Base-by-base conservation (phyloP, 768 basidiomycete species). In the Exidia glandulosa region DNA sequence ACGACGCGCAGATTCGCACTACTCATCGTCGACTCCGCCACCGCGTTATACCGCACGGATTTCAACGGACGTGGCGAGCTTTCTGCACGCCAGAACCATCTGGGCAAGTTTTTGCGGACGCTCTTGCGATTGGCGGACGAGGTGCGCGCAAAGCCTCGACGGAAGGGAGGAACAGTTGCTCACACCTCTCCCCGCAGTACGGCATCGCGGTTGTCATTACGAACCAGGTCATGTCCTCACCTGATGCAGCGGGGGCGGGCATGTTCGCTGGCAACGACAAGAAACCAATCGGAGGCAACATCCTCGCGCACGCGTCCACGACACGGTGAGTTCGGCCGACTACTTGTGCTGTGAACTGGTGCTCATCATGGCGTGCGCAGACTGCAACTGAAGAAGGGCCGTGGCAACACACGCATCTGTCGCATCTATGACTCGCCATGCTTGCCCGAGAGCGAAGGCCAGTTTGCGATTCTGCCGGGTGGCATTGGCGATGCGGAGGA, bases 201-300 rank as follows among this genome's bases (percentile, higher is more conserved):
- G 96, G 96, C 31, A 90, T 98, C 56, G 96, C 96, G 3, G 95
- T 98, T 27, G 94, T 99, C 12, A 86, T 97, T 45, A 90, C 91
- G 3, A 99, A 99, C 71, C 96, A 99, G 72, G 96, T 99, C 65
- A 96, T 99, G 83, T 97, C 96, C n/a, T 94, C 86, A 60, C 95
- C 96, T 2, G 96, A 99, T 70, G 93, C 92, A 31, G 83, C 88
- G 2, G 50, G 50, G 7, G 91, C 91, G 55, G 88, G 89, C 13
- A 90, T 91, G 23, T 91, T 90, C 63, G 86, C 86, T 41, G 82
- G 83, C 3, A 92, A 96, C 67, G 89, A 93, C 74, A 95, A 96
- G 80, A 99, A 99, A 73, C 96, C 96, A 16, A 95, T 99, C 59
- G 96, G 96, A 52, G 95, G 95, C 27, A 99, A 99, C 72, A 99